These are phyloP conservation scores for Phytopythium chamaehyphon DNA, from an alignment of 352 stramenopile species.

Conservation along the genomic window DNA sequence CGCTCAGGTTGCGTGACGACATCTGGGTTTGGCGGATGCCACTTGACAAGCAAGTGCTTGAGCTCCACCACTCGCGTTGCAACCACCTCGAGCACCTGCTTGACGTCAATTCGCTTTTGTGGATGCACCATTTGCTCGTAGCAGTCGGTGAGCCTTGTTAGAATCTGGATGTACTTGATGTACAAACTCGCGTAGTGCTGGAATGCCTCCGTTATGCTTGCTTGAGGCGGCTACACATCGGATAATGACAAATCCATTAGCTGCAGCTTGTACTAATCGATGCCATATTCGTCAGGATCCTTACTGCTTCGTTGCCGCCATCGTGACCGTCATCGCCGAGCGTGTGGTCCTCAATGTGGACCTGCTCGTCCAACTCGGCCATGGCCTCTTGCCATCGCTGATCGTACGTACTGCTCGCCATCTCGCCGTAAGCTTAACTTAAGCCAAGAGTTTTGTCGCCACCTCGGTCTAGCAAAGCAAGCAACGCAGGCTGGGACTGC, in stretches of 20 bases:
- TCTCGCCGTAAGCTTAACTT: no score
- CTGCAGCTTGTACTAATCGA: background rate
- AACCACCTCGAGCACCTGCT: slow-evolving; percentile 90
- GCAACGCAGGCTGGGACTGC: no score
- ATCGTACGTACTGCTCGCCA: slow-evolving; percentile 82
- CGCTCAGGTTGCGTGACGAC: slow-evolving; percentile 70
- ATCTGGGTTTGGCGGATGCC: slow-evolving; percentile 91
- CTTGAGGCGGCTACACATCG: slow-evolving; percentile 40
- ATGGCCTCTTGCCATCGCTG: slow-evolving; percentile 90
- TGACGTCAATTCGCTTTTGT: slow-evolving; percentile 94
- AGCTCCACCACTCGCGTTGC: slow-evolving; percentile 86
- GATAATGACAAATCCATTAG: background rate
- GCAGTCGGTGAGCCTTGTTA: slow-evolving; percentile 85
- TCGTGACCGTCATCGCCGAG: slow-evolving; percentile 41
- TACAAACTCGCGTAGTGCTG: slow-evolving; percentile 95
- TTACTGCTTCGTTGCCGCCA: slow-evolving; percentile 31
- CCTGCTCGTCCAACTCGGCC: slow-evolving; percentile 91
- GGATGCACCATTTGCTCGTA: slow-evolving; percentile 94
- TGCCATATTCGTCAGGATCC: background rate
- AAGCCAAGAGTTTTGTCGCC: no score
- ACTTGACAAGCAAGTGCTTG: slow-evolving; percentile 92
- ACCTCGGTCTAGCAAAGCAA: slow-evolving; percentile 7
- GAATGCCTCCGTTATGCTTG: slow-evolving; percentile 88
- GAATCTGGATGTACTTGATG: slow-evolving; percentile 94
- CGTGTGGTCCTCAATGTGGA: slow-evolving; percentile 86